phyloP scores from a whole-genome alignment of 2,329 filamentous ascomycete species.

The Phialemoniopsis sp. region DNA sequence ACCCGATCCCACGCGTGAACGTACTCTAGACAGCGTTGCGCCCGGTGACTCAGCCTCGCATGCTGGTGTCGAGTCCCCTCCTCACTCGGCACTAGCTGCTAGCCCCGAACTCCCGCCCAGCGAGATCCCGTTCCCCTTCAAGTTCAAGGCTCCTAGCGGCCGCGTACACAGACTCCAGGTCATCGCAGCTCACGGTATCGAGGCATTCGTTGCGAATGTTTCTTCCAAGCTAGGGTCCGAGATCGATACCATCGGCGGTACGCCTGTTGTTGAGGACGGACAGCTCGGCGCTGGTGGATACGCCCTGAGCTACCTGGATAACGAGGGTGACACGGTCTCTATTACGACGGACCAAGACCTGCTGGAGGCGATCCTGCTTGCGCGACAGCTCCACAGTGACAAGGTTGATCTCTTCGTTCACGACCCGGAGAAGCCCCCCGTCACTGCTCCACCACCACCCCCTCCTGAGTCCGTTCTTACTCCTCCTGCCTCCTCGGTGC shows the following conservation, averaged over 20 bases:
- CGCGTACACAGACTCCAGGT: slow-evolving; percentile 92
- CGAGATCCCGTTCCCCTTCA: slow-evolving; percentile 89
- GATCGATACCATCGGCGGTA: slow-evolving; percentile 77
- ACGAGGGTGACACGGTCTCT: slow-evolving; percentile 93
- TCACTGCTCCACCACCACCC: slow-evolving; percentile 49
- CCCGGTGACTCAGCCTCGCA: slow-evolving; percentile 96
- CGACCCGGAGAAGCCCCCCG: slow-evolving; percentile 83
- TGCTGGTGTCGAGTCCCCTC: slow-evolving; percentile 74
- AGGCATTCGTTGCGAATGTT: slow-evolving; percentile 72
- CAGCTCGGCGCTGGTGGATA: slow-evolving; percentile 75
- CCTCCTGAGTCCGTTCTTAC: slow-evolving; percentile 26
- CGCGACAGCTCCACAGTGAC: slow-evolving; percentile 71
- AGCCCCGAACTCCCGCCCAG: slow-evolving; percentile 52
- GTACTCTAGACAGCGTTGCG: slow-evolving; percentile 75
- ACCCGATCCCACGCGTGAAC: slow-evolving; percentile 66
- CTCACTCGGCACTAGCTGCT: slow-evolving; percentile 56
- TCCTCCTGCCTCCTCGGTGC: slow-evolving; percentile 42
- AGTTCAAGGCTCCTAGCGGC: slow-evolving; percentile 96
- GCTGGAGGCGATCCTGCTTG: slow-evolving; percentile 81
- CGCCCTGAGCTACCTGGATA: slow-evolving; percentile 91
- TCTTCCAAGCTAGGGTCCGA: slow-evolving; percentile 81
- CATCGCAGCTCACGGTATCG: slow-evolving; percentile 73
- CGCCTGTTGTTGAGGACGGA: slow-evolving; percentile 73
- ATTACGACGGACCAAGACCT: slow-evolving; percentile 96
- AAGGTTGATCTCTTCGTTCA: slow-evolving; percentile 98